phyloP scores from a whole-genome alignment of 305 asterid species.

The Solanum aculeatissimum region DNA sequence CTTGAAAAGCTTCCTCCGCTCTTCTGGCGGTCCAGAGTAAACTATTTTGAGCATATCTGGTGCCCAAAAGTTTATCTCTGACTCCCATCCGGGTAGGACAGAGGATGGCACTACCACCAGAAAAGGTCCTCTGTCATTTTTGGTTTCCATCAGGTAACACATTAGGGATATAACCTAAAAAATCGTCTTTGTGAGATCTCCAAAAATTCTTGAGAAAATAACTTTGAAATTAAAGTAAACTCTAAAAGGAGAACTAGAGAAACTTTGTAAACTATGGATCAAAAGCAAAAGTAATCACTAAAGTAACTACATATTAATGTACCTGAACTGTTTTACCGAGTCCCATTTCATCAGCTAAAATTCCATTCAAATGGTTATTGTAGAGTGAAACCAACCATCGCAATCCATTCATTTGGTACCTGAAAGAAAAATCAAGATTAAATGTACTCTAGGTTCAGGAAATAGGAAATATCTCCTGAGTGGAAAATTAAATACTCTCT shows the following conservation, averaged over 20 bases:
- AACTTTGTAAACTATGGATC: not conserved
- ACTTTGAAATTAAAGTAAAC: not conserved
- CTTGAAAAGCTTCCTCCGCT: constrained; percentile 91
- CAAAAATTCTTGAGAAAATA: not conserved
- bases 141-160: constrained; percentile 89
- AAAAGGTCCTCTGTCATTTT: constrained; percentile 98
- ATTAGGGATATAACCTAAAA: constrained; percentile 87
- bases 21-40: constrained; percentile 96
- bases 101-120: constrained; percentile 98
- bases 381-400: constrained; percentile 98
- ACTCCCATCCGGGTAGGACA: constrained; percentile 97
- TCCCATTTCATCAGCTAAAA: constrained; percentile 99
- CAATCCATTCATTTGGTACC: constrained; percentile 99
- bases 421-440: constrained; percentile 18
- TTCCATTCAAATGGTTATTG: constrained; percentile 97
- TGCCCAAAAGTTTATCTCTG: constrained; percentile 93
- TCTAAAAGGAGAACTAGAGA: not conserved
- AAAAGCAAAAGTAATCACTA: constrained; percentile 1
- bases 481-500: not conserved
- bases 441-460: constrained; percentile 1
- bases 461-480: not conserved
- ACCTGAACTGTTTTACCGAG: constrained; percentile 99
- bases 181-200: constrained; percentile 11
- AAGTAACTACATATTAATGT: constrained; percentile 5
- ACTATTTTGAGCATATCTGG: constrained; percentile 79